Evolutionary conservation across 1,284 basidiomycete species (phyloP).

Genomic region (Hortiboletus rubellus): DNA sequence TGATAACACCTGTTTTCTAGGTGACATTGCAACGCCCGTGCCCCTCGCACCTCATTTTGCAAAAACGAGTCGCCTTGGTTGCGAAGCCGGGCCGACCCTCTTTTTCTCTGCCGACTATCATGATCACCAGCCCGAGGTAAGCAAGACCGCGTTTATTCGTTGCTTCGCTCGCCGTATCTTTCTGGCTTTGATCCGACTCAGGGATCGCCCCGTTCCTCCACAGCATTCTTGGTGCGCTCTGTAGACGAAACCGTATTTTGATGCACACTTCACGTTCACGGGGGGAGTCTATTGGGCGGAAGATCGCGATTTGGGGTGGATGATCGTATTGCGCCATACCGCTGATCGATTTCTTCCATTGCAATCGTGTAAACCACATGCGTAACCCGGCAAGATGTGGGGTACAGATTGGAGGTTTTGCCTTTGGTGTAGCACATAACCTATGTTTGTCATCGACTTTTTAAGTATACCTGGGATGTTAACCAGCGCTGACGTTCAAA

Average conservation of each 20-base stretch:
- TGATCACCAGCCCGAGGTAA: constrained; percentile 4
- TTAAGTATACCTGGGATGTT: constrained; percentile 7
- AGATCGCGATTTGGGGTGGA: constrained; percentile 15
- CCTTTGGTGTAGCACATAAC: neutral
- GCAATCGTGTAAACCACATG: constrained; percentile 13
- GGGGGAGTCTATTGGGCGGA: constrained; percentile 7
- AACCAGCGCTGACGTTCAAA: constrained; percentile 6
- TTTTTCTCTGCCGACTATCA: constrained; percentile 2
- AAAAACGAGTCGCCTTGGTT: constrained; percentile 10
- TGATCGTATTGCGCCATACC: constrained; percentile 6
- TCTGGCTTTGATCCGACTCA: constrained; percentile 31
- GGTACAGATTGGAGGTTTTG: constrained; percentile 18
- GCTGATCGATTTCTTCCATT: constrained; percentile 19
- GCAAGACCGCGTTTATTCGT: constrained; percentile 11
- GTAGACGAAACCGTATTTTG: constrained; percentile 14
- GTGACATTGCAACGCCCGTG: constrained; percentile 9
- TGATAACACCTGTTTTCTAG: constrained; percentile 21
- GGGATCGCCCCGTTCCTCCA: constrained; percentile 21
- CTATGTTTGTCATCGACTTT: constrained; percentile 6
- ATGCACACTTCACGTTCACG: constrained; percentile 4
- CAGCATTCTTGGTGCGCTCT: constrained; percentile 11
- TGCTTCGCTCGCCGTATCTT: constrained; percentile 8
- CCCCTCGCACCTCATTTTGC: constrained; percentile 19
- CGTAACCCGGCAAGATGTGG: constrained; percentile 22
- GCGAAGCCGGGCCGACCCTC: constrained; percentile 7